These are phyloP conservation scores for Trypanosoma melophagium DNA, from an alignment of 208 protist species.

Conservation along the genomic window DNA sequence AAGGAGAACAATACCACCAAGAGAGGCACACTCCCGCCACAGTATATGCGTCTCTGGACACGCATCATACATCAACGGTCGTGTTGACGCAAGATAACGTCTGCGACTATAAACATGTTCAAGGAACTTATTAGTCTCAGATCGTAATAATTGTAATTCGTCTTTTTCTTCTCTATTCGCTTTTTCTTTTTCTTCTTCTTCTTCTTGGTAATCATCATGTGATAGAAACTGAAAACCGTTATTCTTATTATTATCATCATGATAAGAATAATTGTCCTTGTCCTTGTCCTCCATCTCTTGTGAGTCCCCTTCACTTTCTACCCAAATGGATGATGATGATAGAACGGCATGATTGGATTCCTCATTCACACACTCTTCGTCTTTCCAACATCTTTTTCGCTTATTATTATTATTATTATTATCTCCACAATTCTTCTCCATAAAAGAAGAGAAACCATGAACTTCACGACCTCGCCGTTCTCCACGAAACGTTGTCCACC, in stretches of 20 bases:
- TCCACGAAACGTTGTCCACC: constrained; percentile 9
- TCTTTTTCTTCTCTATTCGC: not conserved
- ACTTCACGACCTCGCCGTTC: constrained; percentile 1
- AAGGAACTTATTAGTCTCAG: constrained; percentile 19
- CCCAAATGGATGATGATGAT: too few relatives aligned
- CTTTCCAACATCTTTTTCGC: too few relatives aligned
- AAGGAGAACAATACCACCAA: constrained; percentile 41
- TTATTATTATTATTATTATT: not conserved
- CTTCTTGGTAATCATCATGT: not conserved
- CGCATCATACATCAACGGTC: constrained; percentile 27
- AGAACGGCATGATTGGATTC: too few relatives aligned
- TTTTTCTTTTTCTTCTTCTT: not conserved
- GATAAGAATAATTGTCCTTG: too few relatives aligned
- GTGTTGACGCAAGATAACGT: constrained; percentile 14
- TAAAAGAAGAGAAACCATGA: too few relatives aligned
- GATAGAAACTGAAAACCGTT: not conserved
- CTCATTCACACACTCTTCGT: too few relatives aligned
- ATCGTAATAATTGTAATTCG: not conserved
- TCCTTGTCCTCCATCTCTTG: too few relatives aligned
- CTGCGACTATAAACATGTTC: constrained; percentile 20
- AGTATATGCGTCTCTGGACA: constrained; percentile 22
- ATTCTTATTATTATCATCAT: too few relatives aligned
- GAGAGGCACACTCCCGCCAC: constrained; percentile 15
- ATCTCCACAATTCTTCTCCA: too few relatives aligned
- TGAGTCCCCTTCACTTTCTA: too few relatives aligned